Evolutionary conservation across 768 basidiomycete genomes (phyloP), one percentile per base, ranked within the genome.

Genomic region (Asterophora parasitica): DNA sequence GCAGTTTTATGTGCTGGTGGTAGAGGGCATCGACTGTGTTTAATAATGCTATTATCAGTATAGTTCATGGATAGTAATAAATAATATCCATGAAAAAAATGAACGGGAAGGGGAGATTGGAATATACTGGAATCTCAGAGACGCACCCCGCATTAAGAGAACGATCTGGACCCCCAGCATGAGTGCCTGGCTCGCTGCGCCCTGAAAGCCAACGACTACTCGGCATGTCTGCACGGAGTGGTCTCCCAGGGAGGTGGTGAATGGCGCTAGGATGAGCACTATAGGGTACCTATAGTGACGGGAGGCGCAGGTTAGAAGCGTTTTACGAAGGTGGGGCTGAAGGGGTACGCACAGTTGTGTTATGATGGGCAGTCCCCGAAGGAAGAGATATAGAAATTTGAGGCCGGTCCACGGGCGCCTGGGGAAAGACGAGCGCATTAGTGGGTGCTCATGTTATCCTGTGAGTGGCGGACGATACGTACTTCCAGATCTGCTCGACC

Each of bases 401-500:
- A 43, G 42, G 17, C 6, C 16, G 3, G 42, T 32, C 42, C 30
- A 32, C 4, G 15, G 42, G 7, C 42, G 12, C 10, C 42, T 43
- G 16, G 20, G 30, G n/a, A 31, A 16, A 1, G n/a, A 17, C n/a
- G 1, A 3, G 30, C 31, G 1, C 26, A 9, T n/a, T 8, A 6
- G 13, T 33, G 11, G 2, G 32, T 41, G 16, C 12, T 6, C 23
- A 23, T 23, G 23, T 23, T 6, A 4, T 0, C 31, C 9, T 10
- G 4, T 32, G 42, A 3, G 5, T 7, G 7, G 4, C 7, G 1
- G 27, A 12, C 12, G 6, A 7, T 16, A 43, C 42, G 3, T 13
- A 43, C 42, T 34, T 34, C 42, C 42, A 43, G 31, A 43, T 43
- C 42, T 43, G 30, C 20, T 34, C 42, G 1, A 17, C 42, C 42